Evolutionary conservation across 257 asterid species (phyloP), one percentile per base, ranked within the genome.

Genomic region (Nicotiana tabacum): DNA sequence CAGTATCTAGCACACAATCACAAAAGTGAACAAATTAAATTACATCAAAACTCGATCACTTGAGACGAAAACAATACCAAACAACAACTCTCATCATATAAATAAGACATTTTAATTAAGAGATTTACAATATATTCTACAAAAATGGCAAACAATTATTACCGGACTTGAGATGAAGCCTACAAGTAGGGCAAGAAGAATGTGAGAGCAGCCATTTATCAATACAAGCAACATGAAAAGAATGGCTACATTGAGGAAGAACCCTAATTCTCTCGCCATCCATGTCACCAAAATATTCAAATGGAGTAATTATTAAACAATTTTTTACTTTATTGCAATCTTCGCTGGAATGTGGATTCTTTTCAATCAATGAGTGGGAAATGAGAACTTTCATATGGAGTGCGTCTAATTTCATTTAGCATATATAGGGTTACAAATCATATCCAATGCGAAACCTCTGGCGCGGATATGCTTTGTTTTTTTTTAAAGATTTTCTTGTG

Each of bases 121-220:
- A 74, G 64, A 4, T 24, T 74, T 27, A 27, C 0, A 74, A 74
- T 74, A 43, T 39, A 39, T 43, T 43, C 51, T 43, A 43, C 51
- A 43, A 43, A 43, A 43, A 43, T 3, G 8, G 62, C 27, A 74
- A 48, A 43, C 80, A 81, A 51, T 57, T 67, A 3, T 43, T 67
- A 3, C 64, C 37, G 10, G 88, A 27, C 33, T 46, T 83, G 57
- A 86, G 86, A 68, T 81, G 86, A 21, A 74, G 78, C 57, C 89
- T 82, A 64, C 89, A 85, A 18, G 86, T 83, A 43, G 89, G 90
- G 13, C 90, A 88, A 3, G 88, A 85, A 16, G 88, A 85, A 80
- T 83, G 87, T 46, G 87, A 83, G 29, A 69, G 64, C 69, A 88
- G 43, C 87, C 88, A 88, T 69, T 67, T 60, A 72, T 88, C 87